Percentiles rank a stretch among this genome's conserved stretches.
These are phyloP conservation scores for Microdochium paspali DNA, from an alignment of 2,329 filamentous ascomycete species.

Conservation along the genomic window DNA sequence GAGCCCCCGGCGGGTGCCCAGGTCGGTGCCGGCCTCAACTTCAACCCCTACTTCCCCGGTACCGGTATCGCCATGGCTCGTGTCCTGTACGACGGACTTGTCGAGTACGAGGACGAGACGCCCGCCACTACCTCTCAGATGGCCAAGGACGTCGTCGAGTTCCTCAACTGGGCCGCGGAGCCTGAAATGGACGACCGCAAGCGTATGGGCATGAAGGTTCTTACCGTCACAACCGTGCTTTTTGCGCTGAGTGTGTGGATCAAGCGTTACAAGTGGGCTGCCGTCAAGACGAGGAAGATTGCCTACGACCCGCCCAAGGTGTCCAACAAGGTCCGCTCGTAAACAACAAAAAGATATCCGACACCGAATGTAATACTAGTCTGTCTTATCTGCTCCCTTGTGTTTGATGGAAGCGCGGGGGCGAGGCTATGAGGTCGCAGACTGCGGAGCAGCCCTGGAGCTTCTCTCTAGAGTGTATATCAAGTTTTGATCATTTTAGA, in stretches of 20 bases:
- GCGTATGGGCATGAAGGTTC: slow-evolving; percentile 98
- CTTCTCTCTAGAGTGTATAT: slow-evolving; percentile 31
- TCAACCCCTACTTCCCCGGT: slow-evolving; percentile 99
- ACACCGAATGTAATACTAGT: slow-evolving; percentile 22
- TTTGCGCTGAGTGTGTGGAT: slow-evolving; percentile 91
- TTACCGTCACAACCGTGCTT: slow-evolving; percentile 69
- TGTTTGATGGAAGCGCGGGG: slow-evolving; percentile 16
- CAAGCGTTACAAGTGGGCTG: slow-evolving; percentile 99
- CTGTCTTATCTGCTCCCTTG: slow-evolving; percentile 16
- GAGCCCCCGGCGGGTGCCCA: slow-evolving; percentile 84
- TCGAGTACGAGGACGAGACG: slow-evolving; percentile 96
- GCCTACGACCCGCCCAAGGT: slow-evolving; percentile 69
- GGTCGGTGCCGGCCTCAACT: slow-evolving; percentile 88
- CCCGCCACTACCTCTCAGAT: slow-evolving; percentile 95
- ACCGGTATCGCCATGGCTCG: slow-evolving; percentile 98
- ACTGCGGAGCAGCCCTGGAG: slow-evolving; percentile 18
- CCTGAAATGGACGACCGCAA: slow-evolving; percentile 99
- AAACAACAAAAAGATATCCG: slow-evolving; percentile 14
- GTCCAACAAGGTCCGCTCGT: slow-evolving; percentile 36
- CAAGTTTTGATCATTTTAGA: slow-evolving; percentile 21
- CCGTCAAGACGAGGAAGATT: slow-evolving; percentile 92
- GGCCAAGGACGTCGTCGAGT: slow-evolving; percentile 98
- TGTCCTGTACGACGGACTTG: slow-evolving; percentile 93
- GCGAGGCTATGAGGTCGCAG: slow-evolving; percentile 8
- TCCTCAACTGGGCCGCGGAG: slow-evolving; percentile 98